Evolutionary conservation across 257 asterid species (phyloP), one percentile per base, ranked within the genome.

Genomic region (Nicotiana tomentosiformis): DNA sequence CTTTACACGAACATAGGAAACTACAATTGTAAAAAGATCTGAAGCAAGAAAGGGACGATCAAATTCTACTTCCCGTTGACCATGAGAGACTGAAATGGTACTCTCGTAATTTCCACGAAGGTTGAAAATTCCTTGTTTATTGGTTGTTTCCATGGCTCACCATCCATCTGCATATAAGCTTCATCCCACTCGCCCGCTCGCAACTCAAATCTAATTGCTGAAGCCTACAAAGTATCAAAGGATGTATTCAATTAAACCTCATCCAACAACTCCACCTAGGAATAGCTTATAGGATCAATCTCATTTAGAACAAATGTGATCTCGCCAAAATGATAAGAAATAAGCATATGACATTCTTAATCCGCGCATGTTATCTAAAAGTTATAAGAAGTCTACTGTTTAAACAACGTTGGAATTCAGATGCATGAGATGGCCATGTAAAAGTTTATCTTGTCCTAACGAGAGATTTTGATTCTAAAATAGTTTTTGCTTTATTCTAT

Each of bases 71-170:
- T 93, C 64, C 87, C 93, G 64, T 85, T 84, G 70, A 90, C 89
- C 95, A 94, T 90, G 67, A 89, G 83, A 60, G 98, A 91, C 32
- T 89, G 95, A 82, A 88, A 84, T 1, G 94, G 88, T 39, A 91
- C 92, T 82, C 89, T 90, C 76, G 89, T 92, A 57, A 94, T 91
- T 80, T 94, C 97, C 60, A 94, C 89, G 62, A 87, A 93, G 0
- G 98, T 91, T 1, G 98, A 94, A 87, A 84, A 91, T 9, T 93
- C 97, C 86, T 87, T 89, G 87, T 86, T 70, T 83, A 92, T 88
- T 3, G 97, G 98, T 82, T 93, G 98, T 85, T 93, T 93, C 98
- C 97, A 95, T 67, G 98, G 98, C 86, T 95, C 97, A 1, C 98
- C 98, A 46, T 95, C 98, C 96, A 92, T 90, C 88, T 95, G 98